Evolutionary conservation across 2,329 filamentous ascomycete genomes (phyloP).

Genomic region (Neopestalotiopsis sp.): DNA sequence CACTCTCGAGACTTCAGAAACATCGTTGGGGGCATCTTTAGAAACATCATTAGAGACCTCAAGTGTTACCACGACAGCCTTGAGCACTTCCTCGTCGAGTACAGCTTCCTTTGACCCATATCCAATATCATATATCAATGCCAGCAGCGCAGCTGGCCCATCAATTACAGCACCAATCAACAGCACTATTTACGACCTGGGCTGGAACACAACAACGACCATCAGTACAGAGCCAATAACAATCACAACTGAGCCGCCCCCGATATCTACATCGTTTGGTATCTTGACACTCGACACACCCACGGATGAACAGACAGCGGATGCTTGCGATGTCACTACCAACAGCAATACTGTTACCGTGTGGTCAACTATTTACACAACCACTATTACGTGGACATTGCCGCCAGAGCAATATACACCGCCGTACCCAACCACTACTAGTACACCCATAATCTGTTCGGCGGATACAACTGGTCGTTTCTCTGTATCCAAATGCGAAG

Average conservation of each 20-base stretch:
- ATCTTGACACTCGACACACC: neutral
- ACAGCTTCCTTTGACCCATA: too few relatives aligned
- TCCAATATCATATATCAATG: constrained; percentile 3
- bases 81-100: neutral
- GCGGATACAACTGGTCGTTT: constrained; percentile 33
- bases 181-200: neutral
- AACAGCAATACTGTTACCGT: constrained; percentile 43
- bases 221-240: neutral
- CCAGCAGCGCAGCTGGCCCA: neutral
- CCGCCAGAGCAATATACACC: constrained; percentile 53
- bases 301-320: constrained; percentile 17
- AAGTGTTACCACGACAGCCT: neutral
- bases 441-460: constrained; percentile 44
- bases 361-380: constrained; percentile 54
- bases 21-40: neutral
- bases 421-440: constrained; percentile 46
- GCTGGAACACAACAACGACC: neutral
- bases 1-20: neutral
- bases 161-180: neutral
- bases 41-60: neutral
- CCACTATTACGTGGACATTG: constrained; percentile 55
- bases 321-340: constrained; percentile 27
- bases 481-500: constrained; percentile 36
- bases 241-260: constrained; percentile 21
- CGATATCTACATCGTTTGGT: constrained; percentile 16